Conservation (phyloP, 352 stramenopile genomes). For the Thalassiosira livingstoniorum region DNA sequence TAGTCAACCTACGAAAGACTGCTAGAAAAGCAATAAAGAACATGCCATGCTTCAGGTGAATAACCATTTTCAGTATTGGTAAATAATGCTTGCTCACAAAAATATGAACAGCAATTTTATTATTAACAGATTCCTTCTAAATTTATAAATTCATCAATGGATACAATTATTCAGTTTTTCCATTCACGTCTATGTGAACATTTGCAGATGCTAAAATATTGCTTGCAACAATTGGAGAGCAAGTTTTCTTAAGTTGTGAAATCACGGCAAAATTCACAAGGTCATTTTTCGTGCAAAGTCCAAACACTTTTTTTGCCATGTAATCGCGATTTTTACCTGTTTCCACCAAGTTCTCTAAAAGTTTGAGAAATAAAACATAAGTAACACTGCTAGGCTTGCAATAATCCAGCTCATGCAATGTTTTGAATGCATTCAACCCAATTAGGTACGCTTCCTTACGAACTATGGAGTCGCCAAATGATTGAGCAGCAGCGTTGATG, state of each 20-base stretch:
- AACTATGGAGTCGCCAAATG: constrained; percentile 54
- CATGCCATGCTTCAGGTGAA: too few species aligned
- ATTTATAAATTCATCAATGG: too few species aligned
- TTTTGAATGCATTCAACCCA: constrained; percentile 62
- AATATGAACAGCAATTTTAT: too few species aligned
- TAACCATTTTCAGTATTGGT: too few species aligned
- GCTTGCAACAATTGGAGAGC: constrained; percentile 31
- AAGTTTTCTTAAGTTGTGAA: constrained; percentile 53
- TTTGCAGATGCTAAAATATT: constrained; percentile 31
- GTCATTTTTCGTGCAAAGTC: constrained; percentile 48
- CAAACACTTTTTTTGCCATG: constrained; percentile 57
- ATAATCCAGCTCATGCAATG: constrained; percentile 40
- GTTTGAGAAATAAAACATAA: constrained; percentile 71
- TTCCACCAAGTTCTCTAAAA: constrained; percentile 62
- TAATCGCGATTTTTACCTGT: constrained; percentile 27
- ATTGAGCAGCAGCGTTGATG: constrained; percentile 59
- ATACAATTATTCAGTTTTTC: too few species aligned
- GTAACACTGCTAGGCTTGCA: constrained; percentile 63
- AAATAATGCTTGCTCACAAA: too few species aligned
- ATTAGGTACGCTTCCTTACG: constrained; percentile 66
- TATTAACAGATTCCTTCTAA: too few species aligned
- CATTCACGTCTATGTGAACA: constrained; percentile 1
- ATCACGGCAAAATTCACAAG: constrained; percentile 61
- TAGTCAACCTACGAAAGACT: too few species aligned
- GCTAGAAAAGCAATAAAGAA: too few species aligned